phyloP scores from a whole-genome alignment of 331 rosid genomes.

The Prunus yedoensis region DNA sequence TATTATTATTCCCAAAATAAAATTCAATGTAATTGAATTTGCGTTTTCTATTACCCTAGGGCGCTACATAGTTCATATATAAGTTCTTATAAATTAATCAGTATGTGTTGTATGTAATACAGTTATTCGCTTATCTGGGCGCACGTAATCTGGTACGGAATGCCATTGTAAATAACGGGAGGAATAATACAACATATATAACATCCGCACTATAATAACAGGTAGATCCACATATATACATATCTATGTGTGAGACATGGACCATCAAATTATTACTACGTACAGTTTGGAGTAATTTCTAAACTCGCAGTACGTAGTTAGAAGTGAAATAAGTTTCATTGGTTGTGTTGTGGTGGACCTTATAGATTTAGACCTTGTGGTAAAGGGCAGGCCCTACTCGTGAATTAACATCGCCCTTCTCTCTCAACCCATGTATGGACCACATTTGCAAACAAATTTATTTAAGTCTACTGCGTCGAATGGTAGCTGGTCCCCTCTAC shows the following conservation, averaged over 20 bases:
- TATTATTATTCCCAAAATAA: not conserved
- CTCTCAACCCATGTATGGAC: constrained; percentile 11
- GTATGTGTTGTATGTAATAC: no score
- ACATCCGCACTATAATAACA: no score
- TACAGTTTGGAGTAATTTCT: not conserved
- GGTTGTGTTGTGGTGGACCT: not conserved
- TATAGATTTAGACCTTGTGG: not conserved
- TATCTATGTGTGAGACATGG: not conserved
- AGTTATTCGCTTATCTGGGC: no score
- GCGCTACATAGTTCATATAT: no score
- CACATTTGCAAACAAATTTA: not conserved
- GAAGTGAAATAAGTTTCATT: not conserved
- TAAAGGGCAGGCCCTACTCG: constrained; percentile 5
- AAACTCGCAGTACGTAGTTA: not conserved
- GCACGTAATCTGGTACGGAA: no score
- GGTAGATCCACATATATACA: no score
- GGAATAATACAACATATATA: no score
- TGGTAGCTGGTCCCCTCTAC: not conserved
- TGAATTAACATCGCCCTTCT: not conserved
- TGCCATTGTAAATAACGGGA: rapidly evolving
- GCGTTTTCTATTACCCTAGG: no score
- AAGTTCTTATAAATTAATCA: no score
- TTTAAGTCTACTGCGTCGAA: not conserved
- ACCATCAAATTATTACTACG: no score
- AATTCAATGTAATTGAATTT: no score